Evolutionary conservation across 2,329 filamentous ascomycete species (phyloP).

Genomic region (Pseudogymnoascus sp.): DNA sequence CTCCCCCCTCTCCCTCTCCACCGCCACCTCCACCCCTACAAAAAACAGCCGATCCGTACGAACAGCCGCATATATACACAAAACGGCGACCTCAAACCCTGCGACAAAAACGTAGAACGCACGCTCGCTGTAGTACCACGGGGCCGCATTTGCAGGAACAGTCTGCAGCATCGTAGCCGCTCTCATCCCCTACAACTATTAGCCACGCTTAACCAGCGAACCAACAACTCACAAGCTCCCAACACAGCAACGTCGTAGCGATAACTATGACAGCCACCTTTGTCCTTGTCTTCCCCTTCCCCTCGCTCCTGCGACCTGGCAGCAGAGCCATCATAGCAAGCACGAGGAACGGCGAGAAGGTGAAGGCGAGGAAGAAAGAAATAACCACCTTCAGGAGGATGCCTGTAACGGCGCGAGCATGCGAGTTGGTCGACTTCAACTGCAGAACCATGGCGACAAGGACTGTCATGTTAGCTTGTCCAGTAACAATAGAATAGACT

Average conservation of each 20-base stretch:
- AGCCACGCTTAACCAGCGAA: not conserved
- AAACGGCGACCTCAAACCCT: not conserved
- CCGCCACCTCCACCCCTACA: not conserved
- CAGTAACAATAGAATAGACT: not conserved
- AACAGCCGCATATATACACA: not conserved
- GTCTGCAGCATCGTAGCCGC: not conserved
- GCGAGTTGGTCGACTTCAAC: not conserved
- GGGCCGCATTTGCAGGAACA: not conserved
- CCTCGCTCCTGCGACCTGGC: not conserved
- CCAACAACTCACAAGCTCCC: not conserved
- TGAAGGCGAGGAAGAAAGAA: not conserved
- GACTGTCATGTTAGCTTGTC: not conserved
- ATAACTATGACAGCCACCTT: not conserved
- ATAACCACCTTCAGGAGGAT: not conserved
- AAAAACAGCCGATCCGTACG: not conserved
- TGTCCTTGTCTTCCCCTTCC: not conserved
- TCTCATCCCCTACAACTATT: not conserved
- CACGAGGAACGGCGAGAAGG: not conserved
- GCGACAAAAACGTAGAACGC: not conserved
- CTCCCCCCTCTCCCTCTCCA: not conserved
- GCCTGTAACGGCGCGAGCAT: not conserved
- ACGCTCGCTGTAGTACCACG: not conserved
- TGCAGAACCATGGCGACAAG: not conserved
- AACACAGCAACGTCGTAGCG: not conserved
- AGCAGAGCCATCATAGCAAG: not conserved